These are phyloP conservation scores for Phragmites australis DNA, from an alignment of 176 grass and related monocot genomes.

Conservation along the genomic window DNA sequence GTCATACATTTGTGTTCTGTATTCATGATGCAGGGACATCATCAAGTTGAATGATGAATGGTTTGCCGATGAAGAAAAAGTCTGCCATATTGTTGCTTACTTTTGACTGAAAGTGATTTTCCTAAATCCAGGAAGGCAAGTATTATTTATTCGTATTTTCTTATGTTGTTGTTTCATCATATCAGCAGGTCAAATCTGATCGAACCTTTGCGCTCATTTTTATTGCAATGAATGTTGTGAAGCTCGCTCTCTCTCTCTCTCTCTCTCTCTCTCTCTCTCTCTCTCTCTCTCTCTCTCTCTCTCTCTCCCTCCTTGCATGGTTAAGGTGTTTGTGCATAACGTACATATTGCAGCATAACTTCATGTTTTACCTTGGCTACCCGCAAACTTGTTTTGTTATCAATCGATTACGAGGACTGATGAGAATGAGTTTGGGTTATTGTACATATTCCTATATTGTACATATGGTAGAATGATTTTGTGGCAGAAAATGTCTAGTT, in stretches of 20 bases:
- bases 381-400: neutral
- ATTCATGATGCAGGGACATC: conserved; percentile 59
- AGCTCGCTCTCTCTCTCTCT: conserved; percentile 47
- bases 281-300: neutral
- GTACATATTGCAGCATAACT: neutral
- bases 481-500: neutral
- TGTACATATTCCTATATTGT: neutral
- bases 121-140: conserved; percentile 44
- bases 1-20: neutral
- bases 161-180: conserved; percentile 26
- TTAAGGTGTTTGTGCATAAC: neutral
- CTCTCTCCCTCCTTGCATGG: too few relatives aligned
- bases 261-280: neutral
- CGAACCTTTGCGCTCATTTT: conserved; percentile 54
- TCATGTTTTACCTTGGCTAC: neutral
- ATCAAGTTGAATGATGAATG: conserved; percentile 78
- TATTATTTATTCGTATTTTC: conserved; percentile 22
- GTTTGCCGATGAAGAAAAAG: conserved; percentile 78
- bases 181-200: conserved; percentile 7
- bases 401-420: neutral
- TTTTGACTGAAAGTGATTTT: conserved; percentile 44
- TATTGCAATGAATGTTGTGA: conserved; percentile 86
- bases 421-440: neutral
- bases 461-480: neutral
- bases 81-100: conserved; percentile 66